Evolutionary conservation across 345 rosid genomes (phyloP).

Genomic region (Isatis tinctoria): DNA sequence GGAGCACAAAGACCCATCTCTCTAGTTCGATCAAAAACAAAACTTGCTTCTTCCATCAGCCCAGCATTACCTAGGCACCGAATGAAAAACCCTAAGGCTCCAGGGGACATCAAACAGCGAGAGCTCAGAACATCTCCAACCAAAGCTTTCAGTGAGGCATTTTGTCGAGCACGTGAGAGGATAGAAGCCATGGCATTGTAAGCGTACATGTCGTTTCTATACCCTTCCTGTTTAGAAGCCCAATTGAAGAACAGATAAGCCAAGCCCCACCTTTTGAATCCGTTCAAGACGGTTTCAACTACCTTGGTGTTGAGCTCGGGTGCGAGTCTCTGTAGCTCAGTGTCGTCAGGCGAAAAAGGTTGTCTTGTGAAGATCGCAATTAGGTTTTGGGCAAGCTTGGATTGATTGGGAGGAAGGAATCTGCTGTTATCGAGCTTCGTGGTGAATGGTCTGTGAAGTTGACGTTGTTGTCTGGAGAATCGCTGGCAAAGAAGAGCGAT

Average conservation of each 20-base stretch:
- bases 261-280: constrained; percentile 51
- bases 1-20: constrained; percentile 59
- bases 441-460: constrained; percentile 27
- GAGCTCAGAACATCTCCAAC: constrained; percentile 44
- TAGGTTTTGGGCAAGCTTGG: constrained; percentile 37
- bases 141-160: constrained; percentile 56
- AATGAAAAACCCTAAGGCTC: constrained; percentile 70
- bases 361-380: constrained; percentile 52
- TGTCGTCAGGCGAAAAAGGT: constrained; percentile 41
- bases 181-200: constrained; percentile 82
- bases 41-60: constrained; percentile 58
- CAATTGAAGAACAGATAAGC: constrained; percentile 62
- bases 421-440: constrained; percentile 16
- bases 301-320: constrained; percentile 55
- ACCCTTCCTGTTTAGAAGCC: constrained; percentile 63
- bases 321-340: constrained; percentile 45
- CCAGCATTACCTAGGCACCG: constrained; percentile 76
- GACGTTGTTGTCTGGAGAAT: constrained; percentile 24
- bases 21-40: constrained; percentile 59
- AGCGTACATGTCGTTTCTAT: constrained; percentile 56
- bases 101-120: constrained; percentile 62
- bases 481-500: constrained; percentile 26
- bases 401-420: constrained; percentile 28
- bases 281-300: constrained; percentile 57
- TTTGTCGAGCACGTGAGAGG: constrained; percentile 94